Conservation (phyloP, 1,284 basidiomycete species). For the Cutaneotrichosporon dermatis region DNA sequence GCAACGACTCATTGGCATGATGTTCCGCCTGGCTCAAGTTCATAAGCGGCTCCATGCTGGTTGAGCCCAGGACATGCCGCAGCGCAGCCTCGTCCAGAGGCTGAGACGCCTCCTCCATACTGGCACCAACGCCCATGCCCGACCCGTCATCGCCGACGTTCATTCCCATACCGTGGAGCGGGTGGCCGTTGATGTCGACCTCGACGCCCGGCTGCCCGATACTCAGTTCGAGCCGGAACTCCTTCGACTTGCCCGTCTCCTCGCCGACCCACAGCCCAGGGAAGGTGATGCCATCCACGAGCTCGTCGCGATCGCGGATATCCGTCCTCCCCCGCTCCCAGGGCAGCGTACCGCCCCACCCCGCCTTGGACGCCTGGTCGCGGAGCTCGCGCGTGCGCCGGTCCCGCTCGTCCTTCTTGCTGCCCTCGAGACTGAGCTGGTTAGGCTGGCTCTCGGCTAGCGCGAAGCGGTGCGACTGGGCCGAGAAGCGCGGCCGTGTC, state of each 20-base stretch:
- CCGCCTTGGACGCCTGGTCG: slow-evolving; percentile 28
- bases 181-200: background rate
- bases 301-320: slow-evolving; percentile 20
- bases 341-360: slow-evolving; percentile 34
- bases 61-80: background rate
- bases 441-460: background rate
- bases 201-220: slow-evolving; percentile 20
- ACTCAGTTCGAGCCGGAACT: slow-evolving; percentile 36
- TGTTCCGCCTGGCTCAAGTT: background rate
- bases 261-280: slow-evolving; percentile 38
- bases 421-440: background rate
- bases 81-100: slow-evolving; percentile 11
- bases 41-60: slow-evolving; percentile 5
- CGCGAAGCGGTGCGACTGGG: slow-evolving; percentile 28
- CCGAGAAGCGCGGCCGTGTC: slow-evolving; percentile 16
- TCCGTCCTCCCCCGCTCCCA: slow-evolving; percentile 21
- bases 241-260: slow-evolving; percentile 32
- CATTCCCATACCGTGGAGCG: background rate
- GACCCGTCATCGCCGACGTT: background rate
- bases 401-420: slow-evolving; percentile 13
- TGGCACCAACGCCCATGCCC: background rate
- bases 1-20: background rate
- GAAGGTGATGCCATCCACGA: slow-evolving; percentile 35
- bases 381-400: slow-evolving; percentile 18
- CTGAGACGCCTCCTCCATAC: background rate